These are phyloP conservation scores for Lolium multiflorum DNA, from an alignment of 176 grass and related monocot species.

Conservation along the genomic window DNA sequence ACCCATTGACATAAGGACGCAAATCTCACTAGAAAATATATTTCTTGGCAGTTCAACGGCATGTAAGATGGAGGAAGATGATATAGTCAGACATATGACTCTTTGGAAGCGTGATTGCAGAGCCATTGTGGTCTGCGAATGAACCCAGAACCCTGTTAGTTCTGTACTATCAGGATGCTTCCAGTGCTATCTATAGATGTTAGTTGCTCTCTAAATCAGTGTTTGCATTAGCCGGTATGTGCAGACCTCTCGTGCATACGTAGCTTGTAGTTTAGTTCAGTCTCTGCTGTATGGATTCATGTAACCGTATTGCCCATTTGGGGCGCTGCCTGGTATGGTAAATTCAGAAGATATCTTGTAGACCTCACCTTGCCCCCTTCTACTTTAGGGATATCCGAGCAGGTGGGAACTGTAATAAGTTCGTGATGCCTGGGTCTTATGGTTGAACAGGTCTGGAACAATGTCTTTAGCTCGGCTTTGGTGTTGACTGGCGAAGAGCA, in stretches of 20 bases:
- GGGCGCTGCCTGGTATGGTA: background rate
- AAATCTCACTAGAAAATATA: background rate
- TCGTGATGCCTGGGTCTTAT: background rate
- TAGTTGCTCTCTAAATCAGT: background rate
- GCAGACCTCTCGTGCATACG: background rate
- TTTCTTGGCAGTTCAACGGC: slow-evolving; percentile 46
- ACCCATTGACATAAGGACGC: background rate
- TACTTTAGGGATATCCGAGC: background rate
- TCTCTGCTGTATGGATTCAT: background rate
- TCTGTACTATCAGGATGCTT: background rate
- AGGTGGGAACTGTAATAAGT: background rate
- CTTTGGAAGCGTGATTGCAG: background rate
- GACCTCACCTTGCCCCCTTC: background rate
- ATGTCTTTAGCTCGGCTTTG: too few relatives aligned
- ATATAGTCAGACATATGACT: background rate
- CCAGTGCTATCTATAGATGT: background rate
- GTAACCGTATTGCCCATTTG: background rate
- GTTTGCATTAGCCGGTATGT: background rate
- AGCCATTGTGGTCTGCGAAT: background rate
- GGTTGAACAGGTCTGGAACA: slow-evolving; percentile 35
- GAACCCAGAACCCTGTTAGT: background rate
- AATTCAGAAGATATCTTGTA: slow-evolving; percentile 15
- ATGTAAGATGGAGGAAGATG: slow-evolving; percentile 7
- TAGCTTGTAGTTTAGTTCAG: slow-evolving; percentile 26
- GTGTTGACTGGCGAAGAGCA: too few relatives aligned